Evolutionary conservation across 768 basidiomycete genomes (phyloP), one percentile per base, ranked within the genome.

Genomic region (Suillus brevipes): DNA sequence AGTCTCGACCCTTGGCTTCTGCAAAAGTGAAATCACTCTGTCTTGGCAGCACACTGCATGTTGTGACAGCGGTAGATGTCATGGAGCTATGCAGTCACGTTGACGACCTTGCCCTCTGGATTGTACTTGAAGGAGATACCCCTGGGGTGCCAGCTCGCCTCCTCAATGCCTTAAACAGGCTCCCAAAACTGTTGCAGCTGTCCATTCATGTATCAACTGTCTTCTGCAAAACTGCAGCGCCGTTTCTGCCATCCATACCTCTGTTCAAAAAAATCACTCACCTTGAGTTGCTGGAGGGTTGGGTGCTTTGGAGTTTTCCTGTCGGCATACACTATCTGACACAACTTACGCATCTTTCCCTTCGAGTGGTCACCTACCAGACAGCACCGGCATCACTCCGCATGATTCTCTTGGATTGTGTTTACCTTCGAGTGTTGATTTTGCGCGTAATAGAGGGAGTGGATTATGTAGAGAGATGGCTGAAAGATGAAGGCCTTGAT

Each of bases 231-330:
- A 23, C 5, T 4, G 23, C 40, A 14, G 5, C 7, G 3, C 59
- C 59, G 4, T 42, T 18, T 40, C 59, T 60, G n/a, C 59, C 59
- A 40, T 42, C 59, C 38, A 43, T 60, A 9, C 38, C 25, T 14
- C 7, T 60, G 4, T 60, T 60, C 23, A 60, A 12, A 7, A 42
- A 28, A 25, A 31, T 60, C 20, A 60, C 59, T 13, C 59, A 60
- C 13, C 59, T 60, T 42, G 40, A 60, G 25, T 18, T 60, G 23
- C 20, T 60, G 7, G 59, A 60, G 3, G 37, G 59, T 16, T 60
- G 59, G 59, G 59, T 60, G 12, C 59, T 60, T 25, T 60, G 59
- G 59, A 10, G 59, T 12, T 60, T 34, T 42, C 28, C 34, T 25
- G 42, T 43, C 5, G 59, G 59, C 13, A 60, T 60, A 16, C 36